Evolutionary conservation across 2,329 filamentous ascomycete genomes (phyloP), one percentile per base, ranked within the genome.

Genomic region (Cladosporium austrohemisphaericum): DNA sequence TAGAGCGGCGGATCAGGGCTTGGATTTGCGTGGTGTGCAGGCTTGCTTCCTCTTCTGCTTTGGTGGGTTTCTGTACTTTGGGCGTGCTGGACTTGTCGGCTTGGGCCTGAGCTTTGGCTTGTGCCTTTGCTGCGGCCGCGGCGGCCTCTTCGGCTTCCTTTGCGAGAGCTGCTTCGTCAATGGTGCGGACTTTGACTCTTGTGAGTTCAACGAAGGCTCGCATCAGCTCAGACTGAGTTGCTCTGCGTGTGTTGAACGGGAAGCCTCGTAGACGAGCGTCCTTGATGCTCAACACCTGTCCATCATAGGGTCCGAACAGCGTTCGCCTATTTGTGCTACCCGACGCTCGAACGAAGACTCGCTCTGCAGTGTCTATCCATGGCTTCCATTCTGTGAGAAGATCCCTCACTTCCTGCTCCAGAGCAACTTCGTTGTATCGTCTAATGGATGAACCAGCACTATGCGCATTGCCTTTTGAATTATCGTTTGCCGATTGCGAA

Each of bases 151-250:
- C 69, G 9, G 72, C 72, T 25, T 79, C 70, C 47, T 47, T 56
- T 35, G 71, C 70, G 5, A 84, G 67, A 10, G 82, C 77, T 3
- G 75, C 77, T 55, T 89, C 85, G 51, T 88, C 79, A 22, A 97
- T 79, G 54, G 87, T 85, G 41, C 81, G 83, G 38, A 95, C 78
- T 68, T 98, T 96, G 13, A 96, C 78, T 13, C 93, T 78, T 0
- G 93, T 98, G 25, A 98, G 77, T 71, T 98, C 93, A 54, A 95
- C 86, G 61, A 96, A 98, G 1, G 86, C 86, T 31, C 92, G 82
- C 86, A 97, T 93, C 0, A 98, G 81, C 68, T 98, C 93, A 40
- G 86, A 88, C 63, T 97, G 91, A 0, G 93, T 98, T 1, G 93
- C 89, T 50, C 93, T 78, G 10, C 90, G 80, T 7, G 93, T 98